Evolutionary conservation across 495 filamentous ascomycete species (phyloP).

Genomic region (Aspergillus affinis): DNA sequence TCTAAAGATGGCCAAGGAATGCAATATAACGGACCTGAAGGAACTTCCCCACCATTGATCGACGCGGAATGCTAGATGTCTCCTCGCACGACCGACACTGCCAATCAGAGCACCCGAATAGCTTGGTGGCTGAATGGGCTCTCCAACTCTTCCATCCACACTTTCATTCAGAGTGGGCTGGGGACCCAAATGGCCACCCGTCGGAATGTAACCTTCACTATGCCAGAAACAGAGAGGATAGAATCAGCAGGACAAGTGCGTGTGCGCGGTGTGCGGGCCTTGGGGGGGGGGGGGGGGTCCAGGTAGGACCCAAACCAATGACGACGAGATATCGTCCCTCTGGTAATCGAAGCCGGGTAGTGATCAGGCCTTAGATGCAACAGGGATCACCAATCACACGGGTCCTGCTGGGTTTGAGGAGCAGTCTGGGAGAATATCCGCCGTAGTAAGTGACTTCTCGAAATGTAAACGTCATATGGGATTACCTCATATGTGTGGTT

Average conservation of each 20-base stretch:
- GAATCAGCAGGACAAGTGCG: constrained; percentile 26
- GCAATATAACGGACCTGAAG: constrained; percentile 25
- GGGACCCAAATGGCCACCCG: constrained; percentile 34
- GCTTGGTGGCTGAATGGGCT: constrained; percentile 26
- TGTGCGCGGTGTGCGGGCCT: constrained; percentile 22
- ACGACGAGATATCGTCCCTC: constrained; percentile 10
- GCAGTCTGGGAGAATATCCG: neutral
- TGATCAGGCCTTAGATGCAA: constrained; percentile 10
- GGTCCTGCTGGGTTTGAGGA: neutral
- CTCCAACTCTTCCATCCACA: constrained; percentile 21
- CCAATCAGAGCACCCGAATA: constrained; percentile 30
- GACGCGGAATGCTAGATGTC: constrained; percentile 26
- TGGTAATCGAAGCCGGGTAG: constrained; percentile 4
- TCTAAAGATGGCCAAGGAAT: constrained; percentile 44
- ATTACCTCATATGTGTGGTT: neutral
- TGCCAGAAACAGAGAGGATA: constrained; percentile 32
- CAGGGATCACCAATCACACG: neutral
- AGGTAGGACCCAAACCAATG: constrained; percentile 22
- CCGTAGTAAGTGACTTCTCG: neutral
- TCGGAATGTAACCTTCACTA: constrained; percentile 43
- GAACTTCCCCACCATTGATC: constrained; percentile 24
- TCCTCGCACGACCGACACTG: constrained; percentile 7
- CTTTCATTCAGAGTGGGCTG: constrained; percentile 15
- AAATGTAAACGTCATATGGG: constrained; percentile 7
- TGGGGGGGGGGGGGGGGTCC: constrained; percentile 17